phyloP scores from a whole-genome alignment of 805 yeast species.

The Candida sakaeoensis region DNA sequence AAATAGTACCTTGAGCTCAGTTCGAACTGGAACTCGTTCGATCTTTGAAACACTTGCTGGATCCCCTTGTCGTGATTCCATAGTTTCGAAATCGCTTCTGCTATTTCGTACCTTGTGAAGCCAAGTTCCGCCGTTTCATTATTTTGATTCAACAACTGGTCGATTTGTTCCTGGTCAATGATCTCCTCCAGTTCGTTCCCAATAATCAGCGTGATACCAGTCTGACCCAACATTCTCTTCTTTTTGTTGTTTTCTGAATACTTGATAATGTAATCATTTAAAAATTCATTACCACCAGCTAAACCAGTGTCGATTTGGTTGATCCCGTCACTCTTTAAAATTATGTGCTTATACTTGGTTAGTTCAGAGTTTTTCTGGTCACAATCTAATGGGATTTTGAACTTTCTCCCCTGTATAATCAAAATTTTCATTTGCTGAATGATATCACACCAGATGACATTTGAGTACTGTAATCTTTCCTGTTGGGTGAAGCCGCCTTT shows the following conservation, averaged over 20 bases:
- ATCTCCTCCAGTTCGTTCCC: conserved; percentile 13
- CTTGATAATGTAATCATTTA: conserved; percentile 60
- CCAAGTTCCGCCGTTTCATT: conserved; percentile 11
- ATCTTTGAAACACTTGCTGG: conserved; percentile 48
- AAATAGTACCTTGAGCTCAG: conserved; percentile 80
- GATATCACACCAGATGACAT: conserved; percentile 91
- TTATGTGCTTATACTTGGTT: conserved; percentile 42
- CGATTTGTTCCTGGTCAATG: conserved; percentile 10
- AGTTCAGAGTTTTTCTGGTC: conserved; percentile 50
- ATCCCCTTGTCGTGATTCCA: conserved; percentile 77
- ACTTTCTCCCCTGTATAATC: conserved; percentile 68
- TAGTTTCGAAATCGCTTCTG: conserved; percentile 60
- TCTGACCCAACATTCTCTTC: conserved; percentile 49
- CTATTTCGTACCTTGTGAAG: conserved; percentile 50
- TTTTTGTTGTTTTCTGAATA: conserved; percentile 54
- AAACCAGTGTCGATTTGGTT: conserved; percentile 54
- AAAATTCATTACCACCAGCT: conserved; percentile 63
- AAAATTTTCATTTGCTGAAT: conserved; percentile 76
- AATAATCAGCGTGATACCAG: conserved; percentile 40
- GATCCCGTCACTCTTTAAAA: conserved; percentile 56
- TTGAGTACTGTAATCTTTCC: conserved; percentile 76
- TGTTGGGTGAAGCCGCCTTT: conserved; percentile 78
- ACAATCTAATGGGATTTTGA: conserved; percentile 62
- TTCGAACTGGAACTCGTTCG: conserved; percentile 82
- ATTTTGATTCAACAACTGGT: conserved; percentile 3